Evolutionary conservation across 768 basidiomycete species (phyloP).

Genomic region (Pseudohyphozyma bogoriensis): DNA sequence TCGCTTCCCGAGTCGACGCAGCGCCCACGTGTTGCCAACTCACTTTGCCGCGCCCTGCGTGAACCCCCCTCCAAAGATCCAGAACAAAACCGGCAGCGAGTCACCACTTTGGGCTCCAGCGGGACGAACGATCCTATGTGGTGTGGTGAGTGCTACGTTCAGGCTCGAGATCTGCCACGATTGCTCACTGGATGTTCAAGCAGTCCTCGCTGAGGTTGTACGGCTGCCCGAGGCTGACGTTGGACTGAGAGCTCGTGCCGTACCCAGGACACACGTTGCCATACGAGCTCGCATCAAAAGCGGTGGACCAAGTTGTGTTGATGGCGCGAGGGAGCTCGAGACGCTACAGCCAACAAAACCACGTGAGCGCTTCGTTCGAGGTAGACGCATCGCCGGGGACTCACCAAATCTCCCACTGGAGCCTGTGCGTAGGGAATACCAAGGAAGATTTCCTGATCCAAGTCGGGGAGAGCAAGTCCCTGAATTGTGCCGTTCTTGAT

Average conservation of each 20-base stretch:
- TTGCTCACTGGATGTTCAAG: slow-evolving; percentile 2
- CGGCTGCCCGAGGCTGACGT: background rate
- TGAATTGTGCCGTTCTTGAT: slow-evolving; percentile 6
- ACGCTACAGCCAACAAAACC: background rate
- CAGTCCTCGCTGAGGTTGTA: slow-evolving; percentile 9
- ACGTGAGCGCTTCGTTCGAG: background rate
- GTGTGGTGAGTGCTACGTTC: no score
- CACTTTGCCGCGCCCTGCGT: background rate
- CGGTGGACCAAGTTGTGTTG: background rate
- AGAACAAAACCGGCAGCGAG: background rate
- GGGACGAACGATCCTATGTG: background rate
- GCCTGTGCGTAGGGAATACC: background rate
- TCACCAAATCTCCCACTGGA: slow-evolving; percentile 2
- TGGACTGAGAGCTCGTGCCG: background rate
- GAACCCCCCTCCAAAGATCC: background rate
- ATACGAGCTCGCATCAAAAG: background rate
- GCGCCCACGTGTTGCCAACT: no score
- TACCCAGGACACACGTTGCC: slow-evolving; percentile 9
- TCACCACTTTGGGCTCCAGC: background rate
- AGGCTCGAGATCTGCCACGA: no score
- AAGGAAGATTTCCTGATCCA: slow-evolving; percentile 6
- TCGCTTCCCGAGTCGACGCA: no score
- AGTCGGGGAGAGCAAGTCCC: background rate
- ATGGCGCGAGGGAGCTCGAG: background rate
- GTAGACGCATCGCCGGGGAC: background rate